phyloP scores from a whole-genome alignment of 805 yeast species.

The Candida suzukii region DNA sequence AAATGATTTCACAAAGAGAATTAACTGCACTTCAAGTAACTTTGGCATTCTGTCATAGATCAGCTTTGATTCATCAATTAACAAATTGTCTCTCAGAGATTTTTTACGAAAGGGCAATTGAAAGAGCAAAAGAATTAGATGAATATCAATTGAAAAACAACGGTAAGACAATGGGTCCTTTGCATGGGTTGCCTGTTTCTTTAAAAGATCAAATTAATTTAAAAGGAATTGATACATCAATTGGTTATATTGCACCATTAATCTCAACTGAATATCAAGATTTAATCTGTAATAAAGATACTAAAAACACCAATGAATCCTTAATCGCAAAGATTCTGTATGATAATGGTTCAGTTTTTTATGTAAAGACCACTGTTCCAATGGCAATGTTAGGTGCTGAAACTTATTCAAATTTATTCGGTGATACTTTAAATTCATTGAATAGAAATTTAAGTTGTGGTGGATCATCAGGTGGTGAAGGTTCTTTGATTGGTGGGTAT shows the following conservation, averaged over 20 bases:
- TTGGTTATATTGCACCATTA: slow-evolving; percentile 30
- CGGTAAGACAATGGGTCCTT: slow-evolving; percentile 32
- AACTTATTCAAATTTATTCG: slow-evolving; percentile 34
- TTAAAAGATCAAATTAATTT: slow-evolving; percentile 37
- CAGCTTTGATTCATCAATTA: slow-evolving; percentile 35
- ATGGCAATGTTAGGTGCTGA: slow-evolving; percentile 36
- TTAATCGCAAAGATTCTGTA: slow-evolving; percentile 25
- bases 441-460: slow-evolving; percentile 32
- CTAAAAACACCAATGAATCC: slow-evolving; percentile 7
- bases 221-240: slow-evolving; percentile 31
- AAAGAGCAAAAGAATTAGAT: slow-evolving; percentile 33
- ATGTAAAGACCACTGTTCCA: slow-evolving; percentile 37
- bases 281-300: slow-evolving; percentile 15
- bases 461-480: slow-evolving; percentile 43
- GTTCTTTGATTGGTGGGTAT: slow-evolving; percentile 23
- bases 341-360: slow-evolving; percentile 34
- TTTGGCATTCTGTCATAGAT: slow-evolving; percentile 35
- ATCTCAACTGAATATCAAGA: slow-evolving; percentile 13
- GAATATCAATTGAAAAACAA: slow-evolving; percentile 21
- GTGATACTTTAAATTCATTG: slow-evolving; percentile 29
- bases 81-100: slow-evolving; percentile 35
- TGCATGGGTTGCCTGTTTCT: slow-evolving; percentile 40
- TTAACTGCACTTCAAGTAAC: slow-evolving; percentile 29
- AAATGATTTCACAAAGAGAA: slow-evolving; percentile 22
- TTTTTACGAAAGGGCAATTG: slow-evolving; percentile 33